Percentiles rank a stretch among this genome's conserved stretches.
These are phyloP conservation scores for Penicillium bialowiezense DNA, from an alignment of 495 filamentous ascomycete genomes.

Conservation along the genomic window DNA sequence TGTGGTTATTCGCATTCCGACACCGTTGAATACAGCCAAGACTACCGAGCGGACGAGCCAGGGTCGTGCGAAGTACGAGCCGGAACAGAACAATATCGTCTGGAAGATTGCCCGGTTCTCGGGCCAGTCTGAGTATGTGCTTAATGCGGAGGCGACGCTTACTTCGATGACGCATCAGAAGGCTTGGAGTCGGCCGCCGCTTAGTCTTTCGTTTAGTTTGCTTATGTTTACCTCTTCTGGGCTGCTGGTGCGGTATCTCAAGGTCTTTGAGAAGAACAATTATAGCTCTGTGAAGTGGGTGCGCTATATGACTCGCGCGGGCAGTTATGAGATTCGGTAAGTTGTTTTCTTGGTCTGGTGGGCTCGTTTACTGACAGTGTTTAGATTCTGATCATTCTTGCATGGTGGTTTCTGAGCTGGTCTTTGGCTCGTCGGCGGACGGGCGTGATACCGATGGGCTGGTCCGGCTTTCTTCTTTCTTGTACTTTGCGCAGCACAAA, in stretches of 20 bases:
- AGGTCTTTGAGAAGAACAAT: constrained; percentile 99
- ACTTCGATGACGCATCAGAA: constrained; percentile 99
- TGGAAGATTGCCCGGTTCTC: constrained; percentile 99
- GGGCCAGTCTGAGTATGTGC: constrained; percentile 89
- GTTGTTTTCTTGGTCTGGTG: constrained; percentile 2
- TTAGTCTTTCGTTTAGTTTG: constrained; percentile 87
- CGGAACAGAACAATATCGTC: constrained; percentile 94
- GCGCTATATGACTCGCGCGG: constrained; percentile 95
- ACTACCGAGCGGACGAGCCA: constrained; percentile 93
- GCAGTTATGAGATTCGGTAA: constrained; percentile 58
- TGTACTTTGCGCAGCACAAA: constrained; percentile 10
- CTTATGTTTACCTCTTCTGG: constrained; percentile 98
- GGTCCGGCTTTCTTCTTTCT: constrained; percentile 1
- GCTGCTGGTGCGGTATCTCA: constrained; percentile 89
- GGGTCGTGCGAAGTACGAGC: constrained; percentile 98
- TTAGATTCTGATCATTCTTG: constrained; percentile 9
- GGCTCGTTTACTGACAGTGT: neutral
- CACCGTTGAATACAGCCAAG: constrained; percentile 91
- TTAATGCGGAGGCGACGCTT: constrained; percentile 89
- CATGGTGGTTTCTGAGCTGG: neutral
- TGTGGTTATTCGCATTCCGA: constrained; percentile 93
- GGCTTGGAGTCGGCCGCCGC: constrained; percentile 90
- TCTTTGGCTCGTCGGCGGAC: neutral
- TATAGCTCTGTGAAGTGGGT: constrained; percentile 99
- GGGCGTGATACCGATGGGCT: constrained; percentile 6